These are phyloP conservation scores for Oryza brachyantha DNA, from an alignment of 176 grass and related monocot genomes.

Conservation along the genomic window DNA sequence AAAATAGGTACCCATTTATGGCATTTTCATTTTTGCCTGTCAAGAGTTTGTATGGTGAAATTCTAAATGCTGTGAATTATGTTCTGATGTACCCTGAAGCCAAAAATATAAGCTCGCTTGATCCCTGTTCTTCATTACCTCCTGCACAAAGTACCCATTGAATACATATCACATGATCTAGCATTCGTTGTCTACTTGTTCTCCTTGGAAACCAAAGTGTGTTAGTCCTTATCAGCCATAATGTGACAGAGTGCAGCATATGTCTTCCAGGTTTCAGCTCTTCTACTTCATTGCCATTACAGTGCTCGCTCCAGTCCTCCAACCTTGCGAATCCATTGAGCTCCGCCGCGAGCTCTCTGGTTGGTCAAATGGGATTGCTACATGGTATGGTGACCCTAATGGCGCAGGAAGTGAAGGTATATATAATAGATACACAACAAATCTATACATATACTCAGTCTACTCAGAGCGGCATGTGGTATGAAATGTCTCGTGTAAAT, in stretches of 20 bases:
- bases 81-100: neutral
- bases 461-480: neutral
- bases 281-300: conserved; percentile 12
- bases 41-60: neutral
- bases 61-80: neutral
- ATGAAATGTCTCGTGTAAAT: neutral
- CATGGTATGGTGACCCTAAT: conserved; percentile 65
- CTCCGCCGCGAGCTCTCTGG: conserved; percentile 41
- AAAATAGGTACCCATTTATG: neutral
- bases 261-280: conserved; percentile 37
- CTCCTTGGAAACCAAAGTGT: neutral
- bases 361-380: conserved; percentile 56
- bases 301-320: conserved; percentile 12
- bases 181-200: neutral
- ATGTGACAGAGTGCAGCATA: conserved; percentile 24
- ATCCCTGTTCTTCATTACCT: neutral
- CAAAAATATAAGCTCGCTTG: neutral
- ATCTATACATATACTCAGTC: neutral
- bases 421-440: conserved; percentile 45
- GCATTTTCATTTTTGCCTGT: neutral
- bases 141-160: neutral
- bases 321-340: conserved; percentile 19
- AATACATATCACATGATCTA: neutral
- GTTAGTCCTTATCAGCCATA: neutral
- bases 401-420: conserved; percentile 84